Conservation (phyloP, 371 early-diverging fungal species). For the Aphelidium insulamus region DNA sequence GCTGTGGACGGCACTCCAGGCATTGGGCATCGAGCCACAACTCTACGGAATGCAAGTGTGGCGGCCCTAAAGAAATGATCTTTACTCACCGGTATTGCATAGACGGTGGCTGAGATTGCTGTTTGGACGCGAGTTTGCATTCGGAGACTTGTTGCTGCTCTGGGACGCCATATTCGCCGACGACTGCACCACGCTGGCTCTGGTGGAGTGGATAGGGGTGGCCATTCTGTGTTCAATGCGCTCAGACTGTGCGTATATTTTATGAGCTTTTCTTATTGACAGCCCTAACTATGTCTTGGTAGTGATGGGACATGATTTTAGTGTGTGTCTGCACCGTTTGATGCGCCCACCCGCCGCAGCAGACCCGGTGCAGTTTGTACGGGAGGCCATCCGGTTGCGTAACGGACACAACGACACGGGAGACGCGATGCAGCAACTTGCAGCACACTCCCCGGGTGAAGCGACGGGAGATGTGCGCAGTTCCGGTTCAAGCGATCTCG, state of each 20-base stretch:
- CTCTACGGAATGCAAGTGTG: conserved; percentile 59
- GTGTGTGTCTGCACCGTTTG: conserved; percentile 42
- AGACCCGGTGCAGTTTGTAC: conserved; percentile 8
- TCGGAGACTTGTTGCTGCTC: conserved; percentile 37
- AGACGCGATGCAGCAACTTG: too few species aligned
- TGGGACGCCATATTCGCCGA: conserved; percentile 81
- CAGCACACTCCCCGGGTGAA: too few species aligned
- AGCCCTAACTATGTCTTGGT: background rate
- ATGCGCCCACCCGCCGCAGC: conserved; percentile 45
- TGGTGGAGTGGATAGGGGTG: conserved; percentile 58
- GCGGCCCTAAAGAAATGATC: background rate
- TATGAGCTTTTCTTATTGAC: background rate
- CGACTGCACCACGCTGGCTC: conserved; percentile 29
- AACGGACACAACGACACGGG: too few species aligned
- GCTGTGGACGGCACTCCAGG: conserved; percentile 38
- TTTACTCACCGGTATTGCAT: background rate
- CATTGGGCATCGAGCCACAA: conserved; percentile 69
- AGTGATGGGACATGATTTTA: conserved; percentile 53
- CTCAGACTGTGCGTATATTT: conserved; percentile 33
- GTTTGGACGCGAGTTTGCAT: conserved; percentile 68
- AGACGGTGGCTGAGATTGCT: conserved; percentile 82
- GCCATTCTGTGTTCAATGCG: conserved; percentile 46
- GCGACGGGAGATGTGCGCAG: too few species aligned
- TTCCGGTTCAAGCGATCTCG: too few species aligned
- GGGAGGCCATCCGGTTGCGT: conserved; percentile 7